Evolutionary conservation across 441 rosid species (phyloP).

Genomic region (Eruca vesicaria): DNA sequence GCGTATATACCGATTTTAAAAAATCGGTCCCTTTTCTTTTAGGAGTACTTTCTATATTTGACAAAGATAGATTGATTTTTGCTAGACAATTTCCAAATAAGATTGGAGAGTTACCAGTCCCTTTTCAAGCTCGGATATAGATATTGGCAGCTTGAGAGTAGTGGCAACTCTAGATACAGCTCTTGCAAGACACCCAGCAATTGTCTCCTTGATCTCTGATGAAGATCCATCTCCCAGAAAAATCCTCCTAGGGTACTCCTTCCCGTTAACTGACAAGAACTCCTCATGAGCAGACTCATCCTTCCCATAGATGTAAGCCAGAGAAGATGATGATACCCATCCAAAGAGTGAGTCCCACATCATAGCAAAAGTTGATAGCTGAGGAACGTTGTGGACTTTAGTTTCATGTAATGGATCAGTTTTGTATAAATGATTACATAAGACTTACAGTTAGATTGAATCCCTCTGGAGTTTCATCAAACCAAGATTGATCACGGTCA

Average conservation of each 20-base stretch:
- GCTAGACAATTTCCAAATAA: too few species aligned
- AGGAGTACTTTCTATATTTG: background rate
- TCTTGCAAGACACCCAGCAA: slow-evolving; percentile 79
- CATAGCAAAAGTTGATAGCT: slow-evolving; percentile 86
- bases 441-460: slow-evolving; percentile 70
- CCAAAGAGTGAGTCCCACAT: slow-evolving; percentile 88
- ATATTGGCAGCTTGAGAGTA: slow-evolving; percentile 60
- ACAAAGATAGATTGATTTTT: background rate
- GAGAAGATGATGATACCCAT: slow-evolving; percentile 85
- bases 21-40: background rate
- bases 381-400: slow-evolving; percentile 20
- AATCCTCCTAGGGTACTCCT: slow-evolving; percentile 60
- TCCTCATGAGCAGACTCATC: slow-evolving; percentile 77
- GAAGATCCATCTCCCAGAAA: slow-evolving; percentile 67
- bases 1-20: too few species aligned
- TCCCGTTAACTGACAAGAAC: slow-evolving; percentile 62
- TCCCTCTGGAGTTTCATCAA: slow-evolving; percentile 82
- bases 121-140: slow-evolving; percentile 76
- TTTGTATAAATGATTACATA: background rate
- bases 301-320: slow-evolving; percentile 83
- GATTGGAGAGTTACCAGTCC: slow-evolving; percentile 53
- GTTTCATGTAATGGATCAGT: background rate
- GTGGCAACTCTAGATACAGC: slow-evolving; percentile 71
- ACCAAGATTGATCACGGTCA: slow-evolving; percentile 84
- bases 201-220: slow-evolving; percentile 80